Evolutionary conservation across 441 rosid genomes (phyloP), one percentile per base, ranked within the genome.

Genomic region (Euphorbia schlechtendalii): DNA sequence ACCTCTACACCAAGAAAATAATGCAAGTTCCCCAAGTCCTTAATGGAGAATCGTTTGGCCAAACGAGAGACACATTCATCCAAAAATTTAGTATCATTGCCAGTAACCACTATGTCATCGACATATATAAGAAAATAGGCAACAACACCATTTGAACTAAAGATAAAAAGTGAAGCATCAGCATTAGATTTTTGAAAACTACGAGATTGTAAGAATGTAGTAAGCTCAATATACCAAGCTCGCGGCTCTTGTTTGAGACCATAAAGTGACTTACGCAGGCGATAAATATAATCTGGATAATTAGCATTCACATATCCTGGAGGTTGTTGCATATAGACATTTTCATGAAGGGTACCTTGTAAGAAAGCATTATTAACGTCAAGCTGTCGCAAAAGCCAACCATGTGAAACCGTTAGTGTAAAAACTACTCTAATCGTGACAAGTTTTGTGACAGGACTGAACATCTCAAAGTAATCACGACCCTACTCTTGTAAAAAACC

Each of bases 301-400:
- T 5, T 13, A 24, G 17, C 15, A 20, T 59, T 0, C 34, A 53
- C n/a, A 21, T 40, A 65, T 0, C 54, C 54, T 13, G 2, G 53
- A 5, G 69, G 69, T 25, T 65, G 54, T 12, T 8, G 9, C 61
- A 65, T 65, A 22, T 49, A 64, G 6, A 64, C 20, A 18, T 32
- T 8, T 18, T 53, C 40, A 18, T 52, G 14, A 1, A 64, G 20
- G 0, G n/a, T 53, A 12, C 59, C 46, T 17, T 64, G 59, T 9
- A 64, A 14, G 13, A 51, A 64, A 0, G 59, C 58, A 52, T 64
- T 64, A 1, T 36, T 49, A 0, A 48, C 45, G 18, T 64, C 67
- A 7, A 64, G 5, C 24, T 64, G 68, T 0, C 40, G 3, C 3
- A 34, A 12, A 1, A n/a, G 40, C 68, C 60, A 53, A 8, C 8